phyloP scores from a whole-genome alignment of 768 basidiomycete species.

The Collybiopsis confluens region DNA sequence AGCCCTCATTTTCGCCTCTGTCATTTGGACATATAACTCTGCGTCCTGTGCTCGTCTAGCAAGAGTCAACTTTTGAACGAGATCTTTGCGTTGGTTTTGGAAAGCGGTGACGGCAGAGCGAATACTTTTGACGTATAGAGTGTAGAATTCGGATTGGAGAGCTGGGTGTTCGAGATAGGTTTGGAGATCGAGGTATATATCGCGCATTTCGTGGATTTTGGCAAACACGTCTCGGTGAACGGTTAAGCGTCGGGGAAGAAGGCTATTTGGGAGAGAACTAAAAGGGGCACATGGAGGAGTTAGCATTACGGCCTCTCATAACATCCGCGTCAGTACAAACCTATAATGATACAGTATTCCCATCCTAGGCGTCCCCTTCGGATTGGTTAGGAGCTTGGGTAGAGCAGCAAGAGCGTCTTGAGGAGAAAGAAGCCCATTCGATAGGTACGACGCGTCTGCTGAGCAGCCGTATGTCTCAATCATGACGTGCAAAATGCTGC shows the following conservation, averaged over 20 bases:
- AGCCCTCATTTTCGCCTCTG: conserved; percentile 7
- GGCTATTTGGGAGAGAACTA: conserved; percentile 10
- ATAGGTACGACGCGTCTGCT: conserved; percentile 8
- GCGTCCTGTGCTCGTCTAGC: conserved; percentile 3
- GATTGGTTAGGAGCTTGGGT: conserved; percentile 10
- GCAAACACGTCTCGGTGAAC: conserved; percentile 12
- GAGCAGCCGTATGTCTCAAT: conserved; percentile 16
- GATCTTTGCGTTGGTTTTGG: conserved; percentile 10
- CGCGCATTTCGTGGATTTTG: conserved; percentile 12
- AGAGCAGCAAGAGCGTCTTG: conserved; percentile 13
- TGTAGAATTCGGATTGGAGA: conserved; percentile 8
- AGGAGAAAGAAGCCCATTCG: conserved; percentile 8
- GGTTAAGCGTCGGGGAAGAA: conserved; percentile 9
- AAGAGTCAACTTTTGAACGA: conserved; percentile 6
- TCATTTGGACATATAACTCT: conserved; percentile 10
- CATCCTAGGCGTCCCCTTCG: conserved; percentile 11
- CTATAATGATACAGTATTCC: conserved; percentile 17
- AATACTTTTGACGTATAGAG: conserved; percentile 1
- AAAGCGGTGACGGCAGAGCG: conserved; percentile 12
- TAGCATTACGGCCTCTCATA: not conserved
- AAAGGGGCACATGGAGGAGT: no score
- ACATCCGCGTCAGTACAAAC: not conserved
- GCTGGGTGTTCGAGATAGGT: conserved; percentile 14
- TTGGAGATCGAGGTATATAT: conserved; percentile 10
- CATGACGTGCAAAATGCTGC: conserved; percentile 14